Evolutionary conservation across 345 rosid species (phyloP).

Genomic region (Excoecaria agallocha): DNA sequence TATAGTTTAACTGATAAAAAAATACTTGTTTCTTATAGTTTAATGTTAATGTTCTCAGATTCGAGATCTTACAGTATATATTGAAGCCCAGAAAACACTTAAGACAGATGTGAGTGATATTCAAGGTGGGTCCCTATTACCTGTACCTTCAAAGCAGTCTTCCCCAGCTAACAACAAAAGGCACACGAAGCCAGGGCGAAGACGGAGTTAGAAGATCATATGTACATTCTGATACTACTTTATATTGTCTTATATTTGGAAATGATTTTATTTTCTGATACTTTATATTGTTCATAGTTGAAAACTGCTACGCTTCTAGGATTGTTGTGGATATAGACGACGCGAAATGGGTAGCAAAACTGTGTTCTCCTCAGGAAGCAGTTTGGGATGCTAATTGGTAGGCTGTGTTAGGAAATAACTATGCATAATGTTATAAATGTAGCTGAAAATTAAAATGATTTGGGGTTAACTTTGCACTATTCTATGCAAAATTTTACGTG

Average conservation of each 20-base stretch:
- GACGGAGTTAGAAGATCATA: slow-evolving; percentile 35
- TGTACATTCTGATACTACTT: neutral
- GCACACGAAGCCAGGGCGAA: slow-evolving; percentile 48
- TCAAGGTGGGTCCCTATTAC: slow-evolving; percentile 61
- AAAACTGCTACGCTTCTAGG: neutral
- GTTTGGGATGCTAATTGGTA: neutral
- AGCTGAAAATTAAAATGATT: no score
- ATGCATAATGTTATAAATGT: no score
- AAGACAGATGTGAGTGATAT: slow-evolving; percentile 51
- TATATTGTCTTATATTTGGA: neutral
- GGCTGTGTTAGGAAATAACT: no score
- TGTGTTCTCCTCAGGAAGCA: neutral
- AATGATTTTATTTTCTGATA: neutral
- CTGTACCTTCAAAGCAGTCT: slow-evolving; percentile 52
- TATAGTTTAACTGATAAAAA: neutral
- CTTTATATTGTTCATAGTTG: neutral
- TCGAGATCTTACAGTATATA: slow-evolving; percentile 66
- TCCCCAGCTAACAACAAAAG: slow-evolving; percentile 43
- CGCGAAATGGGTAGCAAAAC: no score
- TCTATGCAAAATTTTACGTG: no score
- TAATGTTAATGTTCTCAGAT: slow-evolving; percentile 44
- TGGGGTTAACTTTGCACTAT: no score
- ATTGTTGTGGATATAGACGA: no score
- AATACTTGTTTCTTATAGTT: slow-evolving; percentile 1
- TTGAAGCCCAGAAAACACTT: slow-evolving; percentile 76